A percentile compares a stretch with the other conserved stretches of the same genome.
phyloP scores from a whole-genome alignment of 73 alveolate genomes.

The Stentor roeselii region DNA sequence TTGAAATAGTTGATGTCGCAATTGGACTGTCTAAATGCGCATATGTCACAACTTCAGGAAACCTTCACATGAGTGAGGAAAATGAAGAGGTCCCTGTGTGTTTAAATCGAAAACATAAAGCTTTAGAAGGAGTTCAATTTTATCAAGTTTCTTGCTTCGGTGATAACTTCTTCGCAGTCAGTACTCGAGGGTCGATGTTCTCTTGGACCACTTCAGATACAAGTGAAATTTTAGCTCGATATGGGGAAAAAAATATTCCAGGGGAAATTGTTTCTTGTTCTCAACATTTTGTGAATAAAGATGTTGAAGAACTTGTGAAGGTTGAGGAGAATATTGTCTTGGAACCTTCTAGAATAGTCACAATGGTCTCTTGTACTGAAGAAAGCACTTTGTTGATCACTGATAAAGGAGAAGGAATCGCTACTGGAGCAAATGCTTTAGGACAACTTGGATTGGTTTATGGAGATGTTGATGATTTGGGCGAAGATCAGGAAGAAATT shows the following conservation, averaged over 20 bases:
- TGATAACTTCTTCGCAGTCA: background rate
- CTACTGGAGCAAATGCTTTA: background rate
- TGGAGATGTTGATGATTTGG: background rate
- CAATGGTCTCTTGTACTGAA: background rate
- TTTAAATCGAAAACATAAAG: background rate
- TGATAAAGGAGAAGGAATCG: background rate
- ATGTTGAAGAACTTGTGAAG: background rate
- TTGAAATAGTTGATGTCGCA: background rate
- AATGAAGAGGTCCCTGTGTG: background rate
- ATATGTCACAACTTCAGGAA: background rate
- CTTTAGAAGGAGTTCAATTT: background rate
- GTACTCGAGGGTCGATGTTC: background rate
- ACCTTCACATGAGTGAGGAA: background rate
- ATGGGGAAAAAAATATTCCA: background rate
- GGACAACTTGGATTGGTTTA: slow-evolving; percentile 2
- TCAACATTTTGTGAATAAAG: background rate
- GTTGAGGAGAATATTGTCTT: background rate
- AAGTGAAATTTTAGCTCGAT: background rate
- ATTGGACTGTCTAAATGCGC: slow-evolving; percentile 20
- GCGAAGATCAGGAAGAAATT: background rate
- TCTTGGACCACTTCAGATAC: background rate
- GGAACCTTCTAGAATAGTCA: background rate
- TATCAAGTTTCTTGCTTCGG: background rate
- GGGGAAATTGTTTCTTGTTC: slow-evolving; percentile 7
- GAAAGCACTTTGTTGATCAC: background rate